These are phyloP conservation scores for Penicillium angulare DNA, from an alignment of 495 filamentous ascomycete genomes.

Conservation along the genomic window DNA sequence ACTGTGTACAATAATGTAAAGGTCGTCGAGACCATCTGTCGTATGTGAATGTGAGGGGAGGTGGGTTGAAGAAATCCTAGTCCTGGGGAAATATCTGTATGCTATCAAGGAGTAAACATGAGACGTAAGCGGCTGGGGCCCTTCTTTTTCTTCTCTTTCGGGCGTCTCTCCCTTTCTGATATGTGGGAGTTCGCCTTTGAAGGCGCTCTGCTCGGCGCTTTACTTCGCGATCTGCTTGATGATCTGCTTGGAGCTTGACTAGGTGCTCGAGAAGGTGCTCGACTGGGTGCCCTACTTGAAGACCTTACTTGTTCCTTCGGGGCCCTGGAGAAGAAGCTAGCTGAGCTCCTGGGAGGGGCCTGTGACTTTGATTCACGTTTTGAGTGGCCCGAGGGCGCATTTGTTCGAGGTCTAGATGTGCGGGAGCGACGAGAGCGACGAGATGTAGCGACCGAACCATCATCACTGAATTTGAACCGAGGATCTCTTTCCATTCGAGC, in stretches of 20 bases:
- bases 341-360: conserved; percentile 13
- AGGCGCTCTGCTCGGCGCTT: conserved; percentile 8
- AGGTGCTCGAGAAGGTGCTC: background rate
- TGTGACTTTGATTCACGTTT: conserved; percentile 23
- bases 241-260: conserved; percentile 11
- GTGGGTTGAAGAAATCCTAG: background rate
- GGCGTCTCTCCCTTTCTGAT: conserved; percentile 33
- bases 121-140: conserved; percentile 41
- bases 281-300: conserved; percentile 14
- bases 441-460: conserved; percentile 34
- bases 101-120: conserved; percentile 41
- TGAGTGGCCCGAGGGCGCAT: conserved; percentile 12
- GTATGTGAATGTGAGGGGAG: background rate
- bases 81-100: background rate
- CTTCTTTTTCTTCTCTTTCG: conserved; percentile 43
- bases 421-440: conserved; percentile 41
- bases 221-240: conserved; percentile 10
- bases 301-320: conserved; percentile 22
- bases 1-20: conserved; percentile 1
- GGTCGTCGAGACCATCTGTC: background rate
- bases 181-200: conserved; percentile 23
- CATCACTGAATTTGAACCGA: conserved; percentile 42
- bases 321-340: conserved; percentile 16
- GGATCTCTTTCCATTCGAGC: conserved; percentile 34
- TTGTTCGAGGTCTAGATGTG: conserved; percentile 13